Base-by-base conservation (phyloP, 352 stramenopile species). In the Phytophthora pini region DNA sequence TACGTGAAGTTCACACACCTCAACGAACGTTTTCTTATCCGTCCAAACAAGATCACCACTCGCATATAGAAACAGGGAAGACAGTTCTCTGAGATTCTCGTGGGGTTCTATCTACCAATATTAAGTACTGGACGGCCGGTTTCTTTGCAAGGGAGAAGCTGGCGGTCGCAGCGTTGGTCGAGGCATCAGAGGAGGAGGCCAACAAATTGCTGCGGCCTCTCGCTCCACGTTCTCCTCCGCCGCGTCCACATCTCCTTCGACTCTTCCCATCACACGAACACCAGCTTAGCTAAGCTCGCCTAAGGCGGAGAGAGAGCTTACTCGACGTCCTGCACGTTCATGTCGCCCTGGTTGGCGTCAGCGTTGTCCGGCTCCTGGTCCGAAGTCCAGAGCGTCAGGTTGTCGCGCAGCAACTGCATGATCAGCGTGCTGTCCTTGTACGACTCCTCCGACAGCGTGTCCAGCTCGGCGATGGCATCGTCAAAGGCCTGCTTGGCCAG, bases 381-480 rank as follows among this genome's bases (percentile, higher is more conserved):
- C 55, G 87, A 98, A 27, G 97, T 99, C 98, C 97, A 99, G 48
- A 99, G 82, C 17, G 98, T 99, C 40, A 99, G 84, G 93, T 99
- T 99, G 86, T 99, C 97, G 61, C 98, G 93, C 55, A 99, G 85
- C 58, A 99, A 82, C 89, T 99, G 98, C 97, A 99, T 99, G 80
- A 99, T 99, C 50, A 99, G 84, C 38, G 97, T 99, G 39, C 90
- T 98, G 80, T 99, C 98, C 92, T 99, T 99, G 92, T 99, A 99
- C 45, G 87, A 97, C 80, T 99, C 97, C 70, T 99, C 98, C 59
- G 97, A 98, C 17, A 99, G 87, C 48, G 97, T 99, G 84, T 99
- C 98, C 29, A 99, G 88, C 82, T 99, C 97, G 20, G 97, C 97
- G 80, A 99, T 99, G 36, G 98, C 98, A 73, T 99, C 97, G 70